Percentiles rank a stretch among this genome's conserved stretches.
phyloP scores from a whole-genome alignment of 2,329 filamentous ascomycete species.

The Fusarium gaditjirri region DNA sequence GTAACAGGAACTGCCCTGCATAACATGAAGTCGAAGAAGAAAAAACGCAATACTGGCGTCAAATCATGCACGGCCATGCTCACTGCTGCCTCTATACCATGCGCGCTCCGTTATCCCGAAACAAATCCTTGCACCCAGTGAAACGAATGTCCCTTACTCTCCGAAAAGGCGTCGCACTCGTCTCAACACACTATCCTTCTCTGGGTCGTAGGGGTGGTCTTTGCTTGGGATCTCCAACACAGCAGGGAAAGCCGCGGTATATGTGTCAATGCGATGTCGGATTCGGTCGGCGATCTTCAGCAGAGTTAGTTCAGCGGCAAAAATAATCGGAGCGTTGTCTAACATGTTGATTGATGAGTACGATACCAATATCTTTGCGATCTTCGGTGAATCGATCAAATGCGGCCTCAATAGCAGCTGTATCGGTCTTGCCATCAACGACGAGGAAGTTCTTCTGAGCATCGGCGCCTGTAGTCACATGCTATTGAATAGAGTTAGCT shows the following conservation, averaged over 20 bases:
- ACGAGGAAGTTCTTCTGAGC: conserved; percentile 98
- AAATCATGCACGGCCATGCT: background rate
- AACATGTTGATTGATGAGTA: conserved; percentile 98
- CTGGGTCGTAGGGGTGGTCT: conserved; percentile 98
- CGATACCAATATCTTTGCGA: conserved; percentile 95
- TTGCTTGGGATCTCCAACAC: conserved; percentile 98
- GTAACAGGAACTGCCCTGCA: conserved; percentile 8
- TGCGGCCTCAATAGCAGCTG: conserved; percentile 83
- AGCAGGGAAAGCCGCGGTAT: conserved; percentile 94
- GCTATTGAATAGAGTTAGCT: conserved; percentile 61
- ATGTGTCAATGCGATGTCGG: conserved; percentile 87
- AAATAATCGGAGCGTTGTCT: conserved; percentile 42
- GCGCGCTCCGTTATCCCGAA: conserved; percentile 5
- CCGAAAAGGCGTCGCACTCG: conserved; percentile 77
- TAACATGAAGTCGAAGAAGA: background rate
- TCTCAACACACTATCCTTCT: conserved; percentile 97
- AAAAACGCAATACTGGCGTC: conserved; percentile 12
- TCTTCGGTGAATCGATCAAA: conserved; percentile 90
- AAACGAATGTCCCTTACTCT: conserved; percentile 61
- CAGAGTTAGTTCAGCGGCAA: conserved; percentile 30
- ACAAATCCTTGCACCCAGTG: conserved; percentile 7
- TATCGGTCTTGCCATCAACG: conserved; percentile 94
- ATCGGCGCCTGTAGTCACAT: conserved; percentile 89
- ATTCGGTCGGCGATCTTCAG: conserved; percentile 90
- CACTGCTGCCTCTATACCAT: conserved; percentile 2